These are phyloP conservation scores for Streptanthus diversifolius DNA, from an alignment of 345 rosid species.

Conservation along the genomic window DNA sequence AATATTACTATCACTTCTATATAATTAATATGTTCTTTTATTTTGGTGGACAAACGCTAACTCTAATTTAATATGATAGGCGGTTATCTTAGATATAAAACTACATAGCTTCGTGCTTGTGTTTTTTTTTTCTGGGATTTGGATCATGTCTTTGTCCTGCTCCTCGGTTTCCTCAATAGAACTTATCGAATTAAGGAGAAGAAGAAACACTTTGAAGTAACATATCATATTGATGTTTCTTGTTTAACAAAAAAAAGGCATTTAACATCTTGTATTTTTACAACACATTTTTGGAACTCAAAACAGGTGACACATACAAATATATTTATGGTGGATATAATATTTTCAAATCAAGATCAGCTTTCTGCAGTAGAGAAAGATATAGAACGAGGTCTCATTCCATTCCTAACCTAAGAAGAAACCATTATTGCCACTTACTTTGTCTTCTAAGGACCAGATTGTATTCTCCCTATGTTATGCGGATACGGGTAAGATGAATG, in stretches of 20 bases:
- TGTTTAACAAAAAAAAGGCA: constrained; percentile 16
- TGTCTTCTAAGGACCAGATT: constrained; percentile 60
- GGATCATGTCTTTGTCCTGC: neutral
- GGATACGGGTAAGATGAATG: constrained; percentile 72
- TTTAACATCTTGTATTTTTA: constrained; percentile 18
- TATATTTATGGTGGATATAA: constrained; percentile 5
- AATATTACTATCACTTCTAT: no score
- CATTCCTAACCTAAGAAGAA: constrained; percentile 27
- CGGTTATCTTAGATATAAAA: no score
- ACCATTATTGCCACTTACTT: neutral
- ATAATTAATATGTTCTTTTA: no score
- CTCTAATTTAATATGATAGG: no score
- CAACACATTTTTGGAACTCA: constrained; percentile 1
- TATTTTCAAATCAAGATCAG: constrained; percentile 11
- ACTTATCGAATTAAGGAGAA: neutral
- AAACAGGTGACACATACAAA: constrained; percentile 12
- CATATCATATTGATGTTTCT: neutral
- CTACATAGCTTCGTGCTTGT: no score
- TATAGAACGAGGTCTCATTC: constrained; percentile 13
- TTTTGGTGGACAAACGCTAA: no score
- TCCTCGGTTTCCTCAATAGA: neutral
- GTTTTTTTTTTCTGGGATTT: neutral
- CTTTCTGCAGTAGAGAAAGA: constrained; percentile 5
- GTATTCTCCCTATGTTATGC: constrained; percentile 68
- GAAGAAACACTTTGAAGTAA: neutral